Evolutionary conservation across 164 flowering plant species (phyloP).

Genomic region (Sextonia rubra): DNA sequence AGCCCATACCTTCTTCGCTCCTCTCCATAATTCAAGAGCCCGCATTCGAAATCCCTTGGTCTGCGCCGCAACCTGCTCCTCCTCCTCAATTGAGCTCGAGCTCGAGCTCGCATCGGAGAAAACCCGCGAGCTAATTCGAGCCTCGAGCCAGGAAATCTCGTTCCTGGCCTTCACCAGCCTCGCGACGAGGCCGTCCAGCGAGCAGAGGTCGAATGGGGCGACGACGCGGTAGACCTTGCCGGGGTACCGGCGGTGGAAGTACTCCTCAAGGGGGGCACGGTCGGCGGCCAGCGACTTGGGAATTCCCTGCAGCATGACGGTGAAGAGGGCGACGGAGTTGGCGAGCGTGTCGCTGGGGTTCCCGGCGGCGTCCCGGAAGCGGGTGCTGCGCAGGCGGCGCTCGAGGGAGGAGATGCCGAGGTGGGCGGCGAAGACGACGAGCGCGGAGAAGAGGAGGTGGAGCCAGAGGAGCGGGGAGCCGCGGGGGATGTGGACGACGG

Average conservation of each 20-base stretch:
- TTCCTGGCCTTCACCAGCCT: slow-evolving; percentile 74
- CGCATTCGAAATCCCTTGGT: slow-evolving; percentile 28
- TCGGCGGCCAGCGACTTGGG: slow-evolving; percentile 67
- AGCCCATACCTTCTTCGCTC: slow-evolving; percentile 39
- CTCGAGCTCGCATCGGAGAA: slow-evolving; percentile 25
- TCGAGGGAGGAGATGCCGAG: slow-evolving; percentile 63
- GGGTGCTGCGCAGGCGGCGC: slow-evolving; percentile 56
- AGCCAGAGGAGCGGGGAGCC: slow-evolving; percentile 79
- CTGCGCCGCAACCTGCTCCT: slow-evolving; percentile 13
- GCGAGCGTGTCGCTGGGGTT: slow-evolving; percentile 59
- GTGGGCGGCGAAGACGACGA: slow-evolving; percentile 70
- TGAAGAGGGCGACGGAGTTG: slow-evolving; percentile 70
- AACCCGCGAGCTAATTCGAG: slow-evolving; percentile 55
- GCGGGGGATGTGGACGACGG: slow-evolving; percentile 66
- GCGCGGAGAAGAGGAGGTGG: slow-evolving; percentile 66
- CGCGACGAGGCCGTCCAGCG: slow-evolving; percentile 73
- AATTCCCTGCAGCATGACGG: slow-evolving; percentile 81
- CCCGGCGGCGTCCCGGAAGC: slow-evolving; percentile 86
- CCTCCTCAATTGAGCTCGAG: slow-evolving; percentile 23
- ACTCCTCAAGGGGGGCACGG: slow-evolving; percentile 58
- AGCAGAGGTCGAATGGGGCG: slow-evolving; percentile 87
- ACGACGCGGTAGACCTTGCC: slow-evolving; percentile 85
- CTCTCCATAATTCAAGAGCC: slow-evolving; percentile 31
- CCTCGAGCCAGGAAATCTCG: slow-evolving; percentile 77
- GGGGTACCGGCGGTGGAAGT: slow-evolving; percentile 80